These are phyloP conservation scores for Chalciporus pseudorubinellus DNA, from an alignment of 768 basidiomycete species.

Conservation along the genomic window DNA sequence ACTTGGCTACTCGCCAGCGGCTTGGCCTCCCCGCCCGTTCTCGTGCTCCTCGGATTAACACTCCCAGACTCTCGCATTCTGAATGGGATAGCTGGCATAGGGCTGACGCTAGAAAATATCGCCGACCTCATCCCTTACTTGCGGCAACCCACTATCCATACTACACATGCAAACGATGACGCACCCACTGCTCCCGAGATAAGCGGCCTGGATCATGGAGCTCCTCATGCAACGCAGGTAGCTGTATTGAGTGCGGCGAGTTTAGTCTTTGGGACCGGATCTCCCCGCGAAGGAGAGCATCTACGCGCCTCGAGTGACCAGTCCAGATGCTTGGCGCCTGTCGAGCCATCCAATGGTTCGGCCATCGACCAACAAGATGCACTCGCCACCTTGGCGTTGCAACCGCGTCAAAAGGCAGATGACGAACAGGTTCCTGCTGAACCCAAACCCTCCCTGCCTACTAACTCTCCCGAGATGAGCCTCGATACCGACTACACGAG, in stretches of 20 bases:
- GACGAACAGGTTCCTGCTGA: background rate
- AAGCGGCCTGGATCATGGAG: background rate
- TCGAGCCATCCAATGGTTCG: background rate
- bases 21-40: conserved; percentile 23
- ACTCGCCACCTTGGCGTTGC: background rate
- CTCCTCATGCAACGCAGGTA: background rate
- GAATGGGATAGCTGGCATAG: conserved; percentile 23
- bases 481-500: background rate
- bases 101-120: conserved; percentile 25
- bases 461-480: too few relatives aligned
- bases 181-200: background rate
- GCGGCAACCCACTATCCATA: conserved; percentile 21
- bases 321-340: background rate
- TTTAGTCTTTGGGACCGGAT: background rate
- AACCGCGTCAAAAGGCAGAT: background rate
- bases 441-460: background rate
- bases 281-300: background rate
- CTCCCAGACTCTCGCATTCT: conserved; percentile 29
- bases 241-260: background rate
- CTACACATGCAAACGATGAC: background rate
- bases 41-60: conserved; percentile 22
- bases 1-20: conserved; percentile 22
- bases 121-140: conserved; percentile 23
- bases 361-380: background rate
- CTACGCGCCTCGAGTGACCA: background rate